Evolutionary conservation across 2,329 filamentous ascomycete species (phyloP), one percentile per base, ranked within the genome.

Genomic region (Aspergillus latus): DNA sequence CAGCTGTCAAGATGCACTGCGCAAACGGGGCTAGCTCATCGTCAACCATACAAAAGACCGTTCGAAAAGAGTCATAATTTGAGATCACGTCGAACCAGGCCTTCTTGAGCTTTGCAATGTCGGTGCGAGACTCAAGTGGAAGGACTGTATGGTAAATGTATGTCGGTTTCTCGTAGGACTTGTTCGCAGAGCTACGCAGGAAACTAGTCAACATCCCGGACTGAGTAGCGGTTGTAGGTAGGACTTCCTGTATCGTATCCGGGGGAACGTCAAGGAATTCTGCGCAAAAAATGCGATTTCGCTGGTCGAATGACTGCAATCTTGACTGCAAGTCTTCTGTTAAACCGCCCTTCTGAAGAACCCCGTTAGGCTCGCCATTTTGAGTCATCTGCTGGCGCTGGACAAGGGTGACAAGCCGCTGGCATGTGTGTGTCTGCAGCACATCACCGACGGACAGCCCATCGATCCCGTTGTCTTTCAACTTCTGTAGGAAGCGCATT

Each of bases 121-220:
- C 59, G n/a, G 67, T 62, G 30, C 56, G 45, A 1, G 56, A 7
- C n/a, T 64, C 57, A 9, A 74, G 62, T 5, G 55, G 56, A 37
- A 72, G 56, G 2, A 70, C 61, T 0, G 68, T 64, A 53, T 71
- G 67, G 56, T 68, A 68, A n/a, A 72, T 67, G 46, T 72, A 71
- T 2, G 68, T 71, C 28, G 62, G 64, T 16, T 52, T 60, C 2
- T 54, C 40, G 13, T 54, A 62, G 0, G 55, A 43, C 11, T 43
- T 42, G 44, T 63, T 56, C 1, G 59, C 54, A 9, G 55, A 62
- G 43, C 62, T 66, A 5, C 65, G 64, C 8, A 69, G 43, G 45
- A 73, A 71, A 52, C 72, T 74, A 4, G 72, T 60, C 8, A 72
- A 62, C 62, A 73, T 65, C 53, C 71, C 70, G 43, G 70, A 73